phyloP scores from a whole-genome alignment of 176 grass and related monocot species.

The Cenchrus americanus region DNA sequence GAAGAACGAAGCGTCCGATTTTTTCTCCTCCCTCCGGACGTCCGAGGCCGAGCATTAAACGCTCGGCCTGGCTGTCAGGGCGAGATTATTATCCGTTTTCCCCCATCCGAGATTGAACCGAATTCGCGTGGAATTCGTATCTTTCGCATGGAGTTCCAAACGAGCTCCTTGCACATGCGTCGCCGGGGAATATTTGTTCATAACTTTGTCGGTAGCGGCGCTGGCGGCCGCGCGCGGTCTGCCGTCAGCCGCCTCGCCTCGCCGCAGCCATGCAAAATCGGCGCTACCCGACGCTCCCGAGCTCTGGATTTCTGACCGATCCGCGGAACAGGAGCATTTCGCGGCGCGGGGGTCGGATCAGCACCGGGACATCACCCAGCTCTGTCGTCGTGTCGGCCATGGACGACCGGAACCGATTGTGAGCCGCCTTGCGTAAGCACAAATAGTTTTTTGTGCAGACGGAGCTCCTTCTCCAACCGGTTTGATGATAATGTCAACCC shows the following conservation, averaged over 20 bases:
- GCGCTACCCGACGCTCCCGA: neutral
- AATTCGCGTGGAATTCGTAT: neutral
- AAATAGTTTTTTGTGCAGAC: neutral
- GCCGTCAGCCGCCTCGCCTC: neutral
- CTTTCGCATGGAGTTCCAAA: neutral
- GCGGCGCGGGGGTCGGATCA: neutral
- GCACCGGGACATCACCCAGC: neutral
- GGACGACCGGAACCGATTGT: neutral
- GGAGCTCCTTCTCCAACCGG: neutral
- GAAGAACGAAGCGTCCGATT: too few species aligned
- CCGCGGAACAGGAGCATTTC: neutral
- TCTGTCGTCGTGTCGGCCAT: neutral
- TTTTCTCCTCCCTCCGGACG: too few species aligned
- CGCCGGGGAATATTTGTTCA: neutral
- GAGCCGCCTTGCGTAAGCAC: neutral
- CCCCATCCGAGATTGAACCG: neutral
- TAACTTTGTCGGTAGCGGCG: neutral
- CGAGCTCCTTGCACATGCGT: neutral
- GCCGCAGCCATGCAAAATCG: neutral
- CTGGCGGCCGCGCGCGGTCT: neutral
- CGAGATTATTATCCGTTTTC: neutral
- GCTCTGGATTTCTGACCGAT: neutral
- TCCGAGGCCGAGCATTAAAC: too few species aligned
- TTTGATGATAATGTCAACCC: slow-evolving; percentile 26
- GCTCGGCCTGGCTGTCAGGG: too few species aligned